Evolutionary conservation across 106 monocot genomes (phyloP).

Genomic region (Dendrobium chrysotoxum): DNA sequence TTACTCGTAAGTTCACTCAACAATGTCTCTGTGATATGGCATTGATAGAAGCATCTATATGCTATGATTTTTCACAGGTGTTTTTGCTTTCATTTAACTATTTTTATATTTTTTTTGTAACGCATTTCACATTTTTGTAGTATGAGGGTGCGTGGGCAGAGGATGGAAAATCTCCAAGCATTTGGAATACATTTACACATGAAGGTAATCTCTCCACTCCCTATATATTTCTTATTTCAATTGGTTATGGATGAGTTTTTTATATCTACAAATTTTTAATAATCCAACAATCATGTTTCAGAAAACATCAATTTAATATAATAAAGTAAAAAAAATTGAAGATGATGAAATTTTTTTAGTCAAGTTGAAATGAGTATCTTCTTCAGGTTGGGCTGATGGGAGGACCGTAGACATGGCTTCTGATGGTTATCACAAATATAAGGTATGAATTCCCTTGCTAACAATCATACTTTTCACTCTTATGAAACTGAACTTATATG

Average conservation of each 20-base stretch:
- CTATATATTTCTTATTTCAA: neutral
- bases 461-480: no score
- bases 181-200: constrained; percentile 13
- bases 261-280: neutral
- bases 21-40: neutral
- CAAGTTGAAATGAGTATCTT: neutral
- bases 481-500: no score
- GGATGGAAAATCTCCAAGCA: constrained; percentile 11
- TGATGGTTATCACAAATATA: constrained; percentile 77
- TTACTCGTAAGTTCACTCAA: neutral
- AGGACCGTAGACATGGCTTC: constrained; percentile 51
- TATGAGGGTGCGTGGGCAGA: constrained; percentile 11
- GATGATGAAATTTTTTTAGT: neutral
- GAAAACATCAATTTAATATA: neutral
- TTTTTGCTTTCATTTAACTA: neutral
- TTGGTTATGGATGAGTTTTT: neutral
- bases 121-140: neutral
- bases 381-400: constrained; percentile 1
- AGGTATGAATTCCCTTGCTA: constrained; percentile 24
- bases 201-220: neutral
- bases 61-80: neutral
- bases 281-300: neutral
- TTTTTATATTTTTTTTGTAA: neutral
- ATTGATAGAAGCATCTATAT: neutral
- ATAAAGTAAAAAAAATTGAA: no score